Evolutionary conservation across 2,329 filamentous ascomycete genomes (phyloP).

Genomic region (Macrophomina pseudophaseolina): DNA sequence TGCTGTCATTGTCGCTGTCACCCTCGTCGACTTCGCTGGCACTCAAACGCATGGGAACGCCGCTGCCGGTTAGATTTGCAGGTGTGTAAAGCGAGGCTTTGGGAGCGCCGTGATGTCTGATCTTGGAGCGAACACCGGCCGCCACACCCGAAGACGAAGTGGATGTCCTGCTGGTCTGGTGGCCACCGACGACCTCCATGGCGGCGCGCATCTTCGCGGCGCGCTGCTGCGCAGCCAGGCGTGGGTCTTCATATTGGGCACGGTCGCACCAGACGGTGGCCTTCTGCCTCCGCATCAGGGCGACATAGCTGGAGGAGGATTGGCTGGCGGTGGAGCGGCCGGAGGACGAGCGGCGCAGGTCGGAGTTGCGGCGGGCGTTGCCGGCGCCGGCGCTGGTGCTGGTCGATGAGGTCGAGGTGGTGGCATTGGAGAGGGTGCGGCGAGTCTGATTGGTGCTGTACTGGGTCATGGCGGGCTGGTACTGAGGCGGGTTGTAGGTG

Average conservation of each 20-base stretch:
- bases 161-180: slow-evolving; percentile 44
- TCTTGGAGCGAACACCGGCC: slow-evolving; percentile 75
- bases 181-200: slow-evolving; percentile 76
- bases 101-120: slow-evolving; percentile 82
- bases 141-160: slow-evolving; percentile 42
- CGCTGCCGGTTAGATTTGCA: slow-evolving; percentile 74
- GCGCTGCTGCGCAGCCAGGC: slow-evolving; percentile 79
- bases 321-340: slow-evolving; percentile 69
- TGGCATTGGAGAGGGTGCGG: slow-evolving; percentile 71
- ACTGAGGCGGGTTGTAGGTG: slow-evolving; percentile 31
- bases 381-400: slow-evolving; percentile 51
- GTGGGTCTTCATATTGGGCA: slow-evolving; percentile 87
- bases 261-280: slow-evolving; percentile 98
- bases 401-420: slow-evolving; percentile 70
- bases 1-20: slow-evolving; percentile 75
- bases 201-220: slow-evolving; percentile 86
- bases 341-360: slow-evolving; percentile 75
- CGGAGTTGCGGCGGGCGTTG: slow-evolving; percentile 55
- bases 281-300: slow-evolving; percentile 94
- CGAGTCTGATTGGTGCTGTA: slow-evolving; percentile 38
- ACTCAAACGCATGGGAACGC: slow-evolving; percentile 88
- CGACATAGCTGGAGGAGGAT: slow-evolving; percentile 79
- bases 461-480: slow-evolving; percentile 26
- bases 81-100: slow-evolving; percentile 80
- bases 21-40: slow-evolving; percentile 94